Evolutionary conservation across 73 alveolate species (phyloP), one percentile per base, ranked within the genome.

Genomic region (Paramecium pentaurelia): DNA sequence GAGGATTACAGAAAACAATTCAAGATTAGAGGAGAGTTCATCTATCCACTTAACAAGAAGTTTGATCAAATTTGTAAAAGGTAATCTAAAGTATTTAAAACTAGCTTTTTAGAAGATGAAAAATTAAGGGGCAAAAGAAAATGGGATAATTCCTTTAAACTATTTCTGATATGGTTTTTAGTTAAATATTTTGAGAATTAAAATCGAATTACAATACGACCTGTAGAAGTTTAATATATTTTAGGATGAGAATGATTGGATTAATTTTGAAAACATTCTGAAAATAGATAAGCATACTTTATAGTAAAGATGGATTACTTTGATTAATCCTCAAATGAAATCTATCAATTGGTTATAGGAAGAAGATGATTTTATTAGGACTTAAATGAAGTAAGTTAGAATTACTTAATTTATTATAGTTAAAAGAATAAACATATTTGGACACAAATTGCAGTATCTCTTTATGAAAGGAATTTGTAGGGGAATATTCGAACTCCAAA

Each of bases 61-160:
- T 73, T 64, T 64, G 84, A 28, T n/a, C 12, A 64, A n/a, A 64
- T 64, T 64, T 64, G 84, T 14, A 8, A 64, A 28, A 64, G 84
- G 84, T 64, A 11, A 12, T 3, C 16, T 12, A 0, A 28, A 27
- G 6, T 64, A 7, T 32, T 32, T 11, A 22, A 32, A 34, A 14
- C 20, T 28, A 80, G 91, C 30, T 80, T 80, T 80, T 44, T 80
- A 32, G 91, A 80, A 47, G 91, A 80, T 36, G 91, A 80, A 47
- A 80, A 80, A 80, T 22, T 80, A 25, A 6, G 91, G 8, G 27
- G 75, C 12, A 80, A 80, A 47, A 5, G 91, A 47, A 80, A 80
- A 80, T 80, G 91, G 91, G 91, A 80, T 36, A 80, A 80, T 36
- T 80, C 71, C 3, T 80, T 80, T 47, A 80, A 80, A 80, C 71